phyloP scores from a whole-genome alignment of 2,329 filamentous ascomycete genomes.

The Aspergillus melleus region DNA sequence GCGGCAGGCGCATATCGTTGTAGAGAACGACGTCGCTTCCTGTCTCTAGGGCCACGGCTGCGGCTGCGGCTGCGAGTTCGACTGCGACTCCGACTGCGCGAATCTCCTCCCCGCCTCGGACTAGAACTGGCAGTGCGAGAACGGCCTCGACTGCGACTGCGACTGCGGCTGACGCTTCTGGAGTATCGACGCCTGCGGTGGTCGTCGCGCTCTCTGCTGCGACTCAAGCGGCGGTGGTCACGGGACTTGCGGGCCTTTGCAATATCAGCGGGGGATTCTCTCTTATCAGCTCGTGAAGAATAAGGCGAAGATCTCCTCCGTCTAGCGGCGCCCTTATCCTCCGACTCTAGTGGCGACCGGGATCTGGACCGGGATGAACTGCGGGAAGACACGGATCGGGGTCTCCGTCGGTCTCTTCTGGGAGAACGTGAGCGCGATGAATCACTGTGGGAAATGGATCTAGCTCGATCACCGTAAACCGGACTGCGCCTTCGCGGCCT shows the following conservation, averaged over 20 bases:
- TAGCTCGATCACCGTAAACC: slow-evolving; percentile 48
- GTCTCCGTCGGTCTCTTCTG: slow-evolving; percentile 48
- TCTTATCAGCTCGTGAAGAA: slow-evolving; percentile 42
- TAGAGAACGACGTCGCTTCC: slow-evolving; percentile 46
- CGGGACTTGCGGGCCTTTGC: slow-evolving; percentile 45
- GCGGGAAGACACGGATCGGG: slow-evolving; percentile 41
- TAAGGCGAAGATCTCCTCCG: slow-evolving; percentile 47
- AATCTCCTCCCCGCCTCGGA: slow-evolving; percentile 32
- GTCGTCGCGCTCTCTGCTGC: slow-evolving; percentile 33
- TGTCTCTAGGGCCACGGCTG: slow-evolving; percentile 33
- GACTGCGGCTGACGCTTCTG: slow-evolving; percentile 31
- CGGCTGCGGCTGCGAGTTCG: slow-evolving; percentile 27
- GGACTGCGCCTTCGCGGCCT: slow-evolving; percentile 38
- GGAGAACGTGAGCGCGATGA: slow-evolving; percentile 57
- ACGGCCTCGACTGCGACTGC: slow-evolving; percentile 30
- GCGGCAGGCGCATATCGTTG: slow-evolving; percentile 46
- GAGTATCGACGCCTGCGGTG: slow-evolving; percentile 29
- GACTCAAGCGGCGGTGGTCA: slow-evolving; percentile 45
- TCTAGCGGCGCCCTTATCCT: slow-evolving; percentile 34
- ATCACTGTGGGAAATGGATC: slow-evolving; percentile 50
- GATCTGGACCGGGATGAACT: slow-evolving; percentile 39
- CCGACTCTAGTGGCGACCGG: slow-evolving; percentile 27
- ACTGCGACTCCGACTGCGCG: slow-evolving; percentile 17
- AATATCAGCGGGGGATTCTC: slow-evolving; percentile 51
- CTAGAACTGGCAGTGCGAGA: slow-evolving; percentile 43